Base-by-base conservation (phyloP, 306 rosid genomes). In the Lotus japonicus region DNA sequence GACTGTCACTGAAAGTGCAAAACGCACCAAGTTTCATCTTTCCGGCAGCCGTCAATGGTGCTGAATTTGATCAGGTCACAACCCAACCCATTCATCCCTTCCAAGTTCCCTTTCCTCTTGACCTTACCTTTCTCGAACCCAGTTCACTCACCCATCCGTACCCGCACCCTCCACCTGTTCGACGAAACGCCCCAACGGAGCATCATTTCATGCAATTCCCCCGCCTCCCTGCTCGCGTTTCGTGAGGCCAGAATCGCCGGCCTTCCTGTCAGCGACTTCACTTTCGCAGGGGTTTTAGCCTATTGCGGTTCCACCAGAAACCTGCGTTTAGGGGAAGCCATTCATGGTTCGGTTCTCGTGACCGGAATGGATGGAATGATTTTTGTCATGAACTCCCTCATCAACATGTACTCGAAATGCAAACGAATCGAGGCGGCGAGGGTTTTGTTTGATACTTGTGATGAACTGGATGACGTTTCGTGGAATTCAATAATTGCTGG, bases 361-460 rank as follows among this genome's bases (percentile, higher is more conserved):
- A 52, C 71, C 17, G 87, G 89, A 54, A 77, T 58, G 50, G 31
- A 39, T 35, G 70, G 44, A 19, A 73, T 62, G 5, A 66, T 70
- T 46, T 54, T 77, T 41, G 6, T 77, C 58, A 56, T 60, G 31
- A 84, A 86, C 84, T 79, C 80, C 4, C 85, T 84, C 55, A 81
- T 84, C 63, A 82, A 77, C 59, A 81, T 84, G 88, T 84, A 86
- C 79, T 84, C 92, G 5, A 79, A 81, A 76, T 79, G 85, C 18
- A 56, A 51, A 16, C 64, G 31, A 58, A 62, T 79, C 15, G 77
- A 77, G 58, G 66, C 41, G 16, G 85, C 88, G 2, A 68, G 79
- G 80, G 45, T 68, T 39, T 79, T 86, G 76, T 86, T 86, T 13
- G 82, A 84, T 64, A 68, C 69, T 74, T 77, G 67, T 4, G 52